These are phyloP conservation scores for Metschnikowia kunwiensis DNA, from an alignment of 805 yeast species.

Conservation along the genomic window DNA sequence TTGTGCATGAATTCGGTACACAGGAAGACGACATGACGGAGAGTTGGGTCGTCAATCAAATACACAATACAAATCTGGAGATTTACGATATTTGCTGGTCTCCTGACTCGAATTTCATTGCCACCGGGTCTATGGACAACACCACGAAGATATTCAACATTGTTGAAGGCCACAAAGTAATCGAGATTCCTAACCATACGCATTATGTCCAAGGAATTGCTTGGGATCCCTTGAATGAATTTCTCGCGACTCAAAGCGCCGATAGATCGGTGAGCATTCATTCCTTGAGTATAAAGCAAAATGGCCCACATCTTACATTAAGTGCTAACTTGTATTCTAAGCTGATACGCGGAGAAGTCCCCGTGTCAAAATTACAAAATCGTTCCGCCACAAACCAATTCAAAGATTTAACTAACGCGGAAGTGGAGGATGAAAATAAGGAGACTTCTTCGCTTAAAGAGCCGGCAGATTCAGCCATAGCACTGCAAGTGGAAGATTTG, in stretches of 20 bases:
- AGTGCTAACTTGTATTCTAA: constrained; percentile 35
- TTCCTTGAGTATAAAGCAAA: not conserved
- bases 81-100: constrained; percentile 93
- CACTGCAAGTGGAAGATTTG: not conserved
- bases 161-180: constrained; percentile 52
- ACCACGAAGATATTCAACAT: constrained; percentile 66
- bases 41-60: constrained; percentile 65
- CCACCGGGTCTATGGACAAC: constrained; percentile 93
- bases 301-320: constrained; percentile 25
- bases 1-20: constrained; percentile 58
- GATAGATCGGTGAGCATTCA: constrained; percentile 74
- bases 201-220: constrained; percentile 95
- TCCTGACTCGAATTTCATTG: constrained; percentile 70
- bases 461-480: constrained; percentile 20
- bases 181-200: constrained; percentile 66
- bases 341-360: constrained; percentile 56
- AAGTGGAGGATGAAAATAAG: not conserved
- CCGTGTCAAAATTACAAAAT: constrained; percentile 19
- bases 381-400: not conserved
- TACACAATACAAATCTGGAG: constrained; percentile 65
- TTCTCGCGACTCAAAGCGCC: constrained; percentile 82
- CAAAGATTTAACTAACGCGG: too few relatives aligned
- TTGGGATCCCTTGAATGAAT: constrained; percentile 88
- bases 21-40: constrained; percentile 59
- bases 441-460: not conserved